Evolutionary conservation across 179 eudicot species (phyloP), one percentile per base, ranked within the genome.

Genomic region (Dionaea muscipula): DNA sequence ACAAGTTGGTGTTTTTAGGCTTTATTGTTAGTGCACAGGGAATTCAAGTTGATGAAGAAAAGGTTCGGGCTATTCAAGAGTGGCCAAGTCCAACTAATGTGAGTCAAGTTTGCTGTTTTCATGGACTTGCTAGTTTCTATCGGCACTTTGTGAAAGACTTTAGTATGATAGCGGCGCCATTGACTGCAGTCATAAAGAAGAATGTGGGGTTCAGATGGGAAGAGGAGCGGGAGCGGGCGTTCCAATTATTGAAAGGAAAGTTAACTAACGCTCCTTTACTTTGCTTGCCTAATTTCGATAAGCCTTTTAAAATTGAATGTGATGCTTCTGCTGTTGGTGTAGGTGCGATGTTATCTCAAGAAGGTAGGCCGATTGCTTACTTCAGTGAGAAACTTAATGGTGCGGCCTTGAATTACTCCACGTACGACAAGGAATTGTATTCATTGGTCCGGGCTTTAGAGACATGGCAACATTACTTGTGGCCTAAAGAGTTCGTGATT

Each of bases 71-170:
- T 0, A 51, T 61, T 22, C 18, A 51, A 8, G 57, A 61, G 0
- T 61, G 57, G 65, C 65, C 65, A 17, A 25, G 16, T 0, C 65
- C 57, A 0, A 41, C 26, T 9, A 17, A 50, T 4, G 28, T 27
- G 2, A 25, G 8, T 5, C 10, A 57, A 12, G 51, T 44, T 2
- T 23, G 51, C n/a, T 41, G 51, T 8, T 57, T 57, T 37, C 44
- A n/a, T 39, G 35, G 52, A 7, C n/a, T 61, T 1, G 44, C 58
- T 52, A 51, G 58, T 26, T 61, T 61, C 45, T 61, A 53, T 41
- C 4, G 51, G 9, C 13, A 44, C 2, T 61, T 52, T 21, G 59
- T 40, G 0, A 13, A 13, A 1, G 41, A 51, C 52, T 61, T 39
- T 25, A 41, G 61, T 18, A 57, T 12, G 4, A 1, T 57, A 22